phyloP scores from a whole-genome alignment of 108 stramenopile genomes.

The Stephanodiscus triporus region DNA sequence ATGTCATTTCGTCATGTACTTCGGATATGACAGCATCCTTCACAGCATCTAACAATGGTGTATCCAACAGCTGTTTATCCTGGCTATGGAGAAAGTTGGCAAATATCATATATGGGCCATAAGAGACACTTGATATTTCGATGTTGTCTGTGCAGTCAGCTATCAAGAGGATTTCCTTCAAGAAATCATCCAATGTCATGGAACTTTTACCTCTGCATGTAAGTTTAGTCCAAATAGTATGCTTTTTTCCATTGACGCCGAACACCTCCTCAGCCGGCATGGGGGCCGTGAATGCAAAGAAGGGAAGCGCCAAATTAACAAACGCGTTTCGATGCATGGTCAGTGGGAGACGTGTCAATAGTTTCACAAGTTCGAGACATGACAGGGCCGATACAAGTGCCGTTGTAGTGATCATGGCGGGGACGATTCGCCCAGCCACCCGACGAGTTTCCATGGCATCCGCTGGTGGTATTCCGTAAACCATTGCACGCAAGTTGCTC shows the following conservation, averaged over 20 bases:
- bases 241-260: constrained; percentile 65
- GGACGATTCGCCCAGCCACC: constrained; percentile 97
- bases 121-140: constrained; percentile 68
- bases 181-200: constrained; percentile 57
- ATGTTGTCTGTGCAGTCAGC: constrained; percentile 50
- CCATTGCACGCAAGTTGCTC: constrained; percentile 92
- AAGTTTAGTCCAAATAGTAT: constrained; percentile 94
- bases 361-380: constrained; percentile 92
- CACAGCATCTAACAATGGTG: constrained; percentile 59
- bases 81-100: constrained; percentile 84
- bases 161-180: constrained; percentile 61
- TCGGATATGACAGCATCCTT: constrained; percentile 62
- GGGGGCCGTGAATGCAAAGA: constrained; percentile 95
- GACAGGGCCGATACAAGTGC: constrained; percentile 95
- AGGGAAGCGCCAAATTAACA: constrained; percentile 92
- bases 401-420: constrained; percentile 98
- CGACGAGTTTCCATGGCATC: constrained; percentile 93
- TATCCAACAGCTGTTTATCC: constrained; percentile 68
- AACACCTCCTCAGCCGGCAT: constrained; percentile 72
- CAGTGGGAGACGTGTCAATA: constrained; percentile 81
- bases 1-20: constrained; percentile 54
- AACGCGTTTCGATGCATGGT: constrained; percentile 90
- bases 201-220: constrained; percentile 62
- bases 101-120: constrained; percentile 82
- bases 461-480: constrained; percentile 94